These are phyloP conservation scores for Madurella fahalii DNA, from an alignment of 2,329 filamentous ascomycete genomes.

Conservation along the genomic window DNA sequence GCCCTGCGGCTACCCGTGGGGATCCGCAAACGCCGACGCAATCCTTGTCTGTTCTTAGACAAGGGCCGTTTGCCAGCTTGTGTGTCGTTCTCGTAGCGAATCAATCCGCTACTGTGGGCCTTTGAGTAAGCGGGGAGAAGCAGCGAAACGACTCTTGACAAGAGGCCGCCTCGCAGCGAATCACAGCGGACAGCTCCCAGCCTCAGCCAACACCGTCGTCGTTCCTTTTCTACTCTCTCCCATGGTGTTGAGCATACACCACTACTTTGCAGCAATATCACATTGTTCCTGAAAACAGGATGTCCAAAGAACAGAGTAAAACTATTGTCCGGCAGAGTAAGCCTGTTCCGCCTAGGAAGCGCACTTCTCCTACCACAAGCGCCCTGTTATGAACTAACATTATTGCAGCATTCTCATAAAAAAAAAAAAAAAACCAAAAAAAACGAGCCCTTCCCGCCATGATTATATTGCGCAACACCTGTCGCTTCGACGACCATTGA, in stretches of 20 bases:
- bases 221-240: conserved; percentile 13
- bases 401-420: too few relatives aligned
- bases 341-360: too few relatives aligned
- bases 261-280: too few relatives aligned
- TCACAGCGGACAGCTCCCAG: conserved; percentile 14
- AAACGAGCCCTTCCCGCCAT: too few relatives aligned
- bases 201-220: conserved; percentile 12
- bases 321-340: too few relatives aligned
- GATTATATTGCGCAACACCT: conserved; percentile 21
- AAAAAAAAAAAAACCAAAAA: too few relatives aligned
- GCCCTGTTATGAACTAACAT: too few relatives aligned
- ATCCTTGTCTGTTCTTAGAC: not conserved
- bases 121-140: conserved; percentile 1
- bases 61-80: too few relatives aligned
- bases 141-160: not conserved
- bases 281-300: too few relatives aligned
- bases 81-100: conserved; percentile 3
- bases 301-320: too few relatives aligned
- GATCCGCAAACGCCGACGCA: not conserved
- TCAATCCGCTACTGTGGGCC: conserved; percentile 3
- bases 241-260: not conserved
- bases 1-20: too few relatives aligned
- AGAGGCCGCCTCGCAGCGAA: conserved; percentile 14
- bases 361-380: too few relatives aligned
- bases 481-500: conserved; percentile 8